Base-by-base conservation (phyloP, 2,329 filamentous ascomycete genomes). In the Aspergillus fructus region DNA sequence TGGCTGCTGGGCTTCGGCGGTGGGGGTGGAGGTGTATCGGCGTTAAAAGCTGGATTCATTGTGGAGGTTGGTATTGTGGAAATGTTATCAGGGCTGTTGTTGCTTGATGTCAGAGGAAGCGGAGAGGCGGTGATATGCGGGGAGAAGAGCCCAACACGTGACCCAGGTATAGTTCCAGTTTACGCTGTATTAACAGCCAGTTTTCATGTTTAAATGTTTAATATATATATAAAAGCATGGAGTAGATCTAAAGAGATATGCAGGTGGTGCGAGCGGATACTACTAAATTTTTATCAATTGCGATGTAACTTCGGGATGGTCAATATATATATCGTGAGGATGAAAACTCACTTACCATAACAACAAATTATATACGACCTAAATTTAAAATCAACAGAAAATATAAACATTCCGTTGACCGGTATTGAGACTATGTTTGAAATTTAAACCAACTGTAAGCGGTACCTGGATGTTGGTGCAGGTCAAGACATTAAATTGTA, bases 1-100 rank as follows among this genome's bases (percentile, higher is more conserved):
- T 88, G 87, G 72, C 84, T 88, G 64, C 79, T 82, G 15, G 88
- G 86, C 70, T 91, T 91, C 1, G 89, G 89, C 2, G 89, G 89
- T 15, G 87, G 88, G 8, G 86, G 82, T 0, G 89, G 89, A 24
- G 89, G 88, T 12, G 81, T 79, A 43, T 82, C 78, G 5, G 81
- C 74, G 58, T 82, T 80, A 59, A 79, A 74, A 47, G 58, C 62
- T 27, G 65, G 51, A 48, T 68, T 70, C 51, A 66, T 65, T 42
- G 49, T 61, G 34, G 49, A 40, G 17, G 61, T 57, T 17, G 65
- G 65, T n/a, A 27, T 30, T 13, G 5, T 52, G n/a, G 27, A 23
- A 37, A 21, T 23, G 41, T 21, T 45, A n/a, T 19, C 23, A 39
- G 4, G 17, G 8, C 24, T 41, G n/a, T 17, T 21, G 23, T 39